Percentiles rank a stretch among this genome's conserved stretches.
Evolutionary conservation across 1,284 basidiomycete genomes (phyloP).

Genomic region (Coniferiporia sulphurascens): DNA sequence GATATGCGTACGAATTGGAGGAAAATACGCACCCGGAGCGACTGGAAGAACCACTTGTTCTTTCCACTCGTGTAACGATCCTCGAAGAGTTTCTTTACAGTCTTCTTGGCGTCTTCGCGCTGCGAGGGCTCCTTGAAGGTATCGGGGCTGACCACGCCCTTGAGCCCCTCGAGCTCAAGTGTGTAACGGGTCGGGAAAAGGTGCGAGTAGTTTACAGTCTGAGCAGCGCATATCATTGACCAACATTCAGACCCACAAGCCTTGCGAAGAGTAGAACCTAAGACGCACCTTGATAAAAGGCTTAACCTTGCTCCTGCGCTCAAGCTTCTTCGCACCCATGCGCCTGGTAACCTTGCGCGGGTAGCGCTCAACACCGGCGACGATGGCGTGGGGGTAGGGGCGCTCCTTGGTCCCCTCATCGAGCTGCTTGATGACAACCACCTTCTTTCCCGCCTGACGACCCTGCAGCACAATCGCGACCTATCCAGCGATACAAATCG

Average conservation of each 20-base stretch:
- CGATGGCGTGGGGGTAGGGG: conserved; percentile 93
- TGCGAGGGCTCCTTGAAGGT: conserved; percentile 96
- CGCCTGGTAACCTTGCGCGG: conserved; percentile 92
- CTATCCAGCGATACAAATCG: conserved; percentile 33
- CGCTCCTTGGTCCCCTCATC: conserved; percentile 88
- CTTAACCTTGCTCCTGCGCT: conserved; percentile 91
- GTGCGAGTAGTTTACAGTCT: conserved; percentile 95
- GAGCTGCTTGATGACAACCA: conserved; percentile 84
- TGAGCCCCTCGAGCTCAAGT: conserved; percentile 89
- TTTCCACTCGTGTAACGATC: conserved; percentile 87
- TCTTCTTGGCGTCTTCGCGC: conserved; percentile 92
- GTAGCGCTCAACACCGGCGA: conserved; percentile 95
- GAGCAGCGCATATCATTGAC: neutral
- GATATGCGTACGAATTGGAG: neutral
- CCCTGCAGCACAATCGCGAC: conserved; percentile 95
- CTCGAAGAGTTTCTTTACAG: conserved; percentile 92
- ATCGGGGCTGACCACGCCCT: conserved; percentile 76
- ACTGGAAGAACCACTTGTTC: conserved; percentile 94
- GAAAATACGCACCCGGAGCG: conserved; percentile 58
- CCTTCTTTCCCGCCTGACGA: conserved; percentile 93
- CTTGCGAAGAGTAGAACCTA: neutral
- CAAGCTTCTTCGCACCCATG: conserved; percentile 94
- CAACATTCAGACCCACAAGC: neutral
- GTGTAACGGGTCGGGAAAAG: conserved; percentile 97
- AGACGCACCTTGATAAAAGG: conserved; percentile 92